Base-by-base conservation (phyloP, 2,329 filamentous ascomycete genomes). In the Colletotrichum shisoi region DNA sequence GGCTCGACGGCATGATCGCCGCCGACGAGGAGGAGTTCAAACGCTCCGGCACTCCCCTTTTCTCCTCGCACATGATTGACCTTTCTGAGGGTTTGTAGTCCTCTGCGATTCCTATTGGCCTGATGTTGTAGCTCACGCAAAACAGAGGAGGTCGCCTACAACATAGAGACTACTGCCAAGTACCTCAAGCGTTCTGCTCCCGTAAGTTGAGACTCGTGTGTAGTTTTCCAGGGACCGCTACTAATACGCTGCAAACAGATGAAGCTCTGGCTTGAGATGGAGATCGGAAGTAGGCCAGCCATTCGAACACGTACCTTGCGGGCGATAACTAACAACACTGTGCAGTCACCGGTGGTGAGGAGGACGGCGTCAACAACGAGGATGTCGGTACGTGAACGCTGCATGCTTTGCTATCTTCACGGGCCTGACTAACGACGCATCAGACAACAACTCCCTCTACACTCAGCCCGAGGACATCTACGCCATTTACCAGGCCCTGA, bases 201-300 rank as follows among this genome's bases (percentile, higher is more conserved):
- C 74, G 62, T 67, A 67, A 46, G 63, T 53, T 13, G 44, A 21
- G 13, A 24, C 27, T 15, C 5, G 2, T 13, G 31, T 31, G 7
- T 13, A 17, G 11, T n/a, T 19, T 21, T 3, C 5, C 11, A 31
- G n/a, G 21, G 8, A 39, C 39, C n/a, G 13, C 3, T 8, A 13
- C 57, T 65, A 11, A 65, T 19, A n/a, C 31, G 17, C 31, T 46
- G 21, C 17, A 12, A 39, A 37, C 27, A 64, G 62, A 93, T 97
- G 92, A 97, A 96, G 87, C 93, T 97, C 83, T 98, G 93, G 93
- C 89, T 99, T 73, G 95, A 99, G 88, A 99, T 98, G 94, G 91
- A 93, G 79, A 84, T 83, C 72, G 79, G 79, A 62, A 70, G 68
- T 70, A 62, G 62, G 79, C 74, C 79, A 73, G 48, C 4, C 31